Evolutionary conservation across 495 filamentous ascomycete species (phyloP), one percentile per base, ranked within the genome.

Genomic region (Evernia prunastri): DNA sequence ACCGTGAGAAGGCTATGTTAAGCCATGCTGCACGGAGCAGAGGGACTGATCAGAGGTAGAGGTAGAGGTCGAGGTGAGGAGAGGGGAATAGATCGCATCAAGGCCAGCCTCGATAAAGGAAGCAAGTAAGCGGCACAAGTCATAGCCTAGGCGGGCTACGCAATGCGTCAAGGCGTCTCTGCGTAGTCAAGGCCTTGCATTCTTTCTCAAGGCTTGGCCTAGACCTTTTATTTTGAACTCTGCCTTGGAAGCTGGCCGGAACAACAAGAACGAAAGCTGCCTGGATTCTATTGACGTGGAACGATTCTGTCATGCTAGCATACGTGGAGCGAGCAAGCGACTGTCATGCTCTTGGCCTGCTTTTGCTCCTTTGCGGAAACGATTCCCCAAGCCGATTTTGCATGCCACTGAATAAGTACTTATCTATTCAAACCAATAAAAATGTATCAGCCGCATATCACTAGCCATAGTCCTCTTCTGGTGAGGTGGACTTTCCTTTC

Each of bases 131-230:
- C 31, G 39, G 23, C 25, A 58, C 35, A 33, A 39, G 23, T 49
- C 23, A 59, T 56, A 70, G 40, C 65, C 64, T 9, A 64, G 66
- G 33, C 66, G 64, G 40, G 51, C 42, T 36, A 56, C 23, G 7
- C 66, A 61, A 64, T 60, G 61, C 23, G 66, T 62, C 62, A 63
- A 57, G 63, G 66, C 64, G 58, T 60, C 72, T 39, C 40, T 63
- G 59, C 37, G 51, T 37, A 66, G 61, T 61, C 65, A 67, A 47
- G 68, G 64, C 62, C 43, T 37, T 64, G 60, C 31, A 60, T 15
- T 60, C 58, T 66, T 56, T 69, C 36, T 39, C 45, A n/a, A 47
- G 49, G 18, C 25, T n/a, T 39, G 27, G 49, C 10, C 36, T 31
- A 18, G 17, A 53, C 20, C 35, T 57, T 11, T 31, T 40, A 8